A percentile compares a stretch with the other conserved stretches of the same genome.
These are phyloP conservation scores for Pseudopyricularia javanii DNA, from an alignment of 2,329 filamentous ascomycete species.

Conservation along the genomic window DNA sequence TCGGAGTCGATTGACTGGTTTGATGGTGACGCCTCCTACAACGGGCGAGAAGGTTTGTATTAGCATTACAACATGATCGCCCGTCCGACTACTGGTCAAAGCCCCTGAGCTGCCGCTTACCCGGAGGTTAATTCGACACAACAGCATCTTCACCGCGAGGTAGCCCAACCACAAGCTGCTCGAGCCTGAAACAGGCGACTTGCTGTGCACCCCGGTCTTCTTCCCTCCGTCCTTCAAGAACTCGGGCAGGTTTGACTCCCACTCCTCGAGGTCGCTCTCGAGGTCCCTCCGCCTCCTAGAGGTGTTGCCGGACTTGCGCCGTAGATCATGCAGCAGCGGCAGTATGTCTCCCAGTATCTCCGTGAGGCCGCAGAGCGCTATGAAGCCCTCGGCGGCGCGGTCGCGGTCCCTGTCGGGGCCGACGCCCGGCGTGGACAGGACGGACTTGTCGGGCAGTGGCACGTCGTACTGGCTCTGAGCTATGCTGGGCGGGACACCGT, in stretches of 20 bases:
- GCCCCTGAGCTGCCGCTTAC: slow-evolving; percentile 17
- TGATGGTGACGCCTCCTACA: neutral
- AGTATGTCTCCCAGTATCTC: slow-evolving; percentile 24
- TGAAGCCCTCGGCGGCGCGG: slow-evolving; percentile 18
- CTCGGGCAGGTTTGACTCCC: neutral
- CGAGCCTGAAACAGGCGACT: slow-evolving; percentile 18
- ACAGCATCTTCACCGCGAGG: slow-evolving; percentile 31
- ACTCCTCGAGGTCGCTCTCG: slow-evolving; percentile 3
- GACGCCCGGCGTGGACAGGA: neutral
- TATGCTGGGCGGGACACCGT: slow-evolving; percentile 39
- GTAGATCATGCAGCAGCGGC: slow-evolving; percentile 9
- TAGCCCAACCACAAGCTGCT: slow-evolving; percentile 39
- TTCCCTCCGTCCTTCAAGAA: neutral
- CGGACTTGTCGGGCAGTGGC: slow-evolving; percentile 13
- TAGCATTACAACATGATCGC: slow-evolving; percentile 5
- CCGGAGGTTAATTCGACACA: slow-evolving; percentile 33
- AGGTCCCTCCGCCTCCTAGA: slow-evolving; percentile 4
- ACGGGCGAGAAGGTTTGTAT: slow-evolving; percentile 18
- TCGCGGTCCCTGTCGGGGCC: neutral
- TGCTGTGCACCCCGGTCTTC: neutral
- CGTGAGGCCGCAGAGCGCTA: slow-evolving; percentile 30
- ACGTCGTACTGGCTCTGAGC: slow-evolving; percentile 33
- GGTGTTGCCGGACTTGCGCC: slow-evolving; percentile 3
- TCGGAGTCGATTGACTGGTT: neutral
- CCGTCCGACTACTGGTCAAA: too few species aligned